These are phyloP conservation scores for Arabidopsis arenosa DNA, from an alignment of 345 rosid species.

Conservation along the genomic window DNA sequence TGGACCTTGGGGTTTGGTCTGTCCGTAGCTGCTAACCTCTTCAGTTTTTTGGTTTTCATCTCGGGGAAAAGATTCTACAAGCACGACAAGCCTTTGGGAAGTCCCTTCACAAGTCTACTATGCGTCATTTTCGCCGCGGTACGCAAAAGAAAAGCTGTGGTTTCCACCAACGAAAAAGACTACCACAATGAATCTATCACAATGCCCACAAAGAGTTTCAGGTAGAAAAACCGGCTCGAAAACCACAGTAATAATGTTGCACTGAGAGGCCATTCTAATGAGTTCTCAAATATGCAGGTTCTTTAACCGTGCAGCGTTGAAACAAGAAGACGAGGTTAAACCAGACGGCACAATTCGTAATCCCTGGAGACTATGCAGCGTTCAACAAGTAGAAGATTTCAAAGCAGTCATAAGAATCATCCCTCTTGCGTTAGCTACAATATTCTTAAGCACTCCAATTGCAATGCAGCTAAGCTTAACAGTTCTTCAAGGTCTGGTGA, in stretches of 20 bases:
- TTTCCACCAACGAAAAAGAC: slow-evolving; percentile 44
- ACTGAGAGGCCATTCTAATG: slow-evolving; percentile 8
- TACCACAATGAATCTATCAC: slow-evolving; percentile 43
- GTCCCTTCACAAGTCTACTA: slow-evolving; percentile 53
- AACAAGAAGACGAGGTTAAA: slow-evolving; percentile 48
- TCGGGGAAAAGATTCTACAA: slow-evolving; percentile 49
- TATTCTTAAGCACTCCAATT: slow-evolving; percentile 52
- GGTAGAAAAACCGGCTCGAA: slow-evolving; percentile 32
- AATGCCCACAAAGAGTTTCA: slow-evolving; percentile 43
- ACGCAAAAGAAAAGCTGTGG: slow-evolving; percentile 47
- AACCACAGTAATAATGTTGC: neutral
- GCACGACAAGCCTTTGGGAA: slow-evolving; percentile 50
- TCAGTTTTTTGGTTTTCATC: slow-evolving; percentile 46
- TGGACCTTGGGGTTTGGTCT: slow-evolving; percentile 60
- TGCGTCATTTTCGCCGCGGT: slow-evolving; percentile 52
- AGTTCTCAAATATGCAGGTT: slow-evolving; percentile 10
- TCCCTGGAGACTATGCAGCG: slow-evolving; percentile 61
- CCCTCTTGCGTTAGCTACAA: slow-evolving; percentile 52
- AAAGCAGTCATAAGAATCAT: slow-evolving; percentile 56
- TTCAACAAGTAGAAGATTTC: slow-evolving; percentile 66
- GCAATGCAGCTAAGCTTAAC: slow-evolving; percentile 49
- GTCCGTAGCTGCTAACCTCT: slow-evolving; percentile 31
- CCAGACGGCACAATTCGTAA: slow-evolving; percentile 48
- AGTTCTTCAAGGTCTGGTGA: slow-evolving; percentile 62
- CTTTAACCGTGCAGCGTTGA: slow-evolving; percentile 50